A percentile compares a stretch with the other conserved stretches of the same genome.
Evolutionary conservation across 805 yeast genomes (phyloP).

Genomic region (Hyphopichia homilentoma): DNA sequence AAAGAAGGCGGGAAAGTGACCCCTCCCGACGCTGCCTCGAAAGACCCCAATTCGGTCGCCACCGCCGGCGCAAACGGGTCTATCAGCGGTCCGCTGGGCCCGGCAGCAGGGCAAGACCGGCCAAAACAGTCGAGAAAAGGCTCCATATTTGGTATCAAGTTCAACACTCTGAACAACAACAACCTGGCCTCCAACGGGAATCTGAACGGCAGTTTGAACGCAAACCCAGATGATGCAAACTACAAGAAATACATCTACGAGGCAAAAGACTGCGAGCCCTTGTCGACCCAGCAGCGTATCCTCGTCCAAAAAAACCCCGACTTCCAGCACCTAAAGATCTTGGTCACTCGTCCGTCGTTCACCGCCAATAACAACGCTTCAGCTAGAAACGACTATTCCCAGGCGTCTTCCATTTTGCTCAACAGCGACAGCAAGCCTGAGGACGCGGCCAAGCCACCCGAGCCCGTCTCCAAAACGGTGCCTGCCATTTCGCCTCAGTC

Average conservation of each 20-base stretch:
- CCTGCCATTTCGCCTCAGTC: constrained; percentile 18
- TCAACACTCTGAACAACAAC: constrained; percentile 15
- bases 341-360: constrained; percentile 35
- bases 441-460: background rate
- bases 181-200: constrained; percentile 3
- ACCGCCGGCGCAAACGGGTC: constrained; percentile 1
- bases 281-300: constrained; percentile 31
- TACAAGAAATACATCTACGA: constrained; percentile 14
- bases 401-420: constrained; percentile 31
- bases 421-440: constrained; percentile 10
- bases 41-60: constrained; percentile 11
- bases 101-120: too few species aligned
- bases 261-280: constrained; percentile 30
- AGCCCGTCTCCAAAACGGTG: background rate
- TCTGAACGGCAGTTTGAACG: constrained; percentile 1
- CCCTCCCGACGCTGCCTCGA: background rate
- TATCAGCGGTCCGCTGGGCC: background rate
- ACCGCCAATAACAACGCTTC: constrained; percentile 11
- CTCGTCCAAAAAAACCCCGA: constrained; percentile 25
- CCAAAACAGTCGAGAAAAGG: constrained; percentile 28
- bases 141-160: constrained; percentile 38
- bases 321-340: constrained; percentile 26
- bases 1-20: constrained; percentile 24
- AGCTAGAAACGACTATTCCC: constrained; percentile 25
- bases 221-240: constrained; percentile 1